phyloP scores from a whole-genome alignment of 768 basidiomycete species.

The Nidularia pulvinata region DNA sequence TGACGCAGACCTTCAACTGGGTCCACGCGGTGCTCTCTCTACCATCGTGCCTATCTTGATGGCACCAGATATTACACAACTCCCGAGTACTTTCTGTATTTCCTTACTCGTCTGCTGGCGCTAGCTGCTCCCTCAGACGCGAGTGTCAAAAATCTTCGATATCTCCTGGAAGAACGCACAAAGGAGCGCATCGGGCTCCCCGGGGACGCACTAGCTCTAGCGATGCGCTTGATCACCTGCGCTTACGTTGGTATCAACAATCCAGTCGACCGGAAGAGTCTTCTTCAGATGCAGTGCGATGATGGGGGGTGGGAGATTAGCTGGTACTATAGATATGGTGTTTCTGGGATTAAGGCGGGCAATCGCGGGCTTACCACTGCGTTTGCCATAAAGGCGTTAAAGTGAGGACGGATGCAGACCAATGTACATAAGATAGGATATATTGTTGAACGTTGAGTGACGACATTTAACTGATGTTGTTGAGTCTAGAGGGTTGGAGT shows the following conservation, averaged over 20 bases:
- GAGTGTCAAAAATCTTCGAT: not conserved
- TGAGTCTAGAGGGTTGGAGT: no score
- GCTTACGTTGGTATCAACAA: constrained; percentile 18
- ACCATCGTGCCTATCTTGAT: constrained; percentile 32
- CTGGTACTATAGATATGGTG: constrained; percentile 34
- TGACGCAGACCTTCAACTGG: constrained; percentile 26
- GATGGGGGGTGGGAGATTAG: constrained; percentile 38
- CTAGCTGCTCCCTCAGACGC: not conserved
- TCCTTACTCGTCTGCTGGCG: constrained; percentile 31
- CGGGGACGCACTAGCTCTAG: constrained; percentile 33
- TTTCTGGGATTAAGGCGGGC: constrained; percentile 25
- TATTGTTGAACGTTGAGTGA: no score
- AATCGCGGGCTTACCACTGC: constrained; percentile 40
- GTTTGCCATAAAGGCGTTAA: constrained; percentile 13
- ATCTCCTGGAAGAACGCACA: constrained; percentile 25
- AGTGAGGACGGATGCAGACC: not conserved
- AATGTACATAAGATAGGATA: no score
- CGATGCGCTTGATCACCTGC: constrained; percentile 36
- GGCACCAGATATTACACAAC: constrained; percentile 39
- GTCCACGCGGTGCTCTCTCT: constrained; percentile 28
- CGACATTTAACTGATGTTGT: no score
- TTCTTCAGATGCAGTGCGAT: constrained; percentile 28
- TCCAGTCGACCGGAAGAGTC: constrained; percentile 21
- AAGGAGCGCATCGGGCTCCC: constrained; percentile 29
- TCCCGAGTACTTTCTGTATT: constrained; percentile 35